phyloP scores from a whole-genome alignment of 208 protist genomes.

The Crithidia brevicula region DNA sequence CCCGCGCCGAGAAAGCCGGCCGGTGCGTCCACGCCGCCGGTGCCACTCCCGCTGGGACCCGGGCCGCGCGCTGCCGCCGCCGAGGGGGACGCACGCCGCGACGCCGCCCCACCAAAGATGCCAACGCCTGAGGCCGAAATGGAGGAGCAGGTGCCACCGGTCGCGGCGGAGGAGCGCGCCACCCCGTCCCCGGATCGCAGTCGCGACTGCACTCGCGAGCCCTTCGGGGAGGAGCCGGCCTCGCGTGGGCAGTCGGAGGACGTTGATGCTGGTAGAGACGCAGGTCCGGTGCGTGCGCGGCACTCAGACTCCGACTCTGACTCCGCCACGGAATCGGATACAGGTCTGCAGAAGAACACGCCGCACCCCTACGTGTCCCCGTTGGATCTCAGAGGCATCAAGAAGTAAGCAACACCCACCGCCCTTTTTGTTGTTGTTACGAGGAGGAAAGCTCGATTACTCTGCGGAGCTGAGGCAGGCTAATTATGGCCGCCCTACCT shows the following conservation, averaged over 20 bases:
- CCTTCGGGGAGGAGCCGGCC: constrained; percentile 2
- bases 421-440: constrained; percentile 4
- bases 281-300: not conserved
- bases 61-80: constrained; percentile 4
- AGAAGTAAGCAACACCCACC: constrained; percentile 33
- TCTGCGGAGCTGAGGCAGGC: no score
- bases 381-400: constrained; percentile 38
- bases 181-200: constrained; percentile 1
- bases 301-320: constrained; percentile 12
- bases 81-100: not conserved
- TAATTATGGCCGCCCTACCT: no score
- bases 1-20: not conserved
- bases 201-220: not conserved
- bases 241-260: not conserved
- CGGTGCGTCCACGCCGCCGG: constrained; percentile 1
- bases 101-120: not conserved
- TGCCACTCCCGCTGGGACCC: constrained; percentile 13
- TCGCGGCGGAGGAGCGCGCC: not conserved
- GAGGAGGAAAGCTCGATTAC: no score
- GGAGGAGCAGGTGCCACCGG: constrained; percentile 5
- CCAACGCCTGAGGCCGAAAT: not conserved
- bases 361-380: constrained; percentile 34
- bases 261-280: no score
- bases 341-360: constrained; percentile 2
- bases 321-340: constrained; percentile 1